Percentiles rank a stretch among this genome's conserved stretches.
Conservation (phyloP, 768 basidiomycete genomes). For the Terana coerulea region DNA sequence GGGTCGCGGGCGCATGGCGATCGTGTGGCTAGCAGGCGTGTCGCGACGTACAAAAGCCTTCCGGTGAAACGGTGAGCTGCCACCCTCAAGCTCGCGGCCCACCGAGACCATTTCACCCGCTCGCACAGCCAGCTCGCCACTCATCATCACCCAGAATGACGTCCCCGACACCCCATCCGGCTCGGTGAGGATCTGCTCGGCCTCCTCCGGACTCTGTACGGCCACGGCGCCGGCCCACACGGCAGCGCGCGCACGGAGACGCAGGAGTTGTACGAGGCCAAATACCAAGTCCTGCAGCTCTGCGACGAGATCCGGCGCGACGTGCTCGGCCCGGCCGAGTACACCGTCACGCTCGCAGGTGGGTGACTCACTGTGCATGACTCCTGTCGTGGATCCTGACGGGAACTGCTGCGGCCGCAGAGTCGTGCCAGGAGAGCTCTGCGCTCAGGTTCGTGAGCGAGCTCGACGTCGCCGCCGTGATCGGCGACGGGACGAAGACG, state of each 20-base stretch:
- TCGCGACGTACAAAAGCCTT: too few relatives aligned
- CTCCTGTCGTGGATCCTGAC: not conserved
- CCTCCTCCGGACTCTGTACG: not conserved
- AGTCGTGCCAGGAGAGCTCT: conserved; percentile 13
- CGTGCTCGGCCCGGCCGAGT: conserved; percentile 10
- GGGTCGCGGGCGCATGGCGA: too few relatives aligned
- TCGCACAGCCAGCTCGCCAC: too few relatives aligned
- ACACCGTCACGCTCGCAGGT: conserved; percentile 13
- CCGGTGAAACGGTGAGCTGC: too few relatives aligned
- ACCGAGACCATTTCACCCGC: too few relatives aligned
- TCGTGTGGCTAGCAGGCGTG: too few relatives aligned
- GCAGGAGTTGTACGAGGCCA: conserved; percentile 2
- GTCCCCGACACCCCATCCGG: too few relatives aligned
- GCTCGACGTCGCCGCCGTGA: conserved; percentile 6
- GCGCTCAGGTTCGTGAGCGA: conserved; percentile 8
- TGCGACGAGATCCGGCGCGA: not conserved
- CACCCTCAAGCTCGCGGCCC: too few relatives aligned
- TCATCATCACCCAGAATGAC: too few relatives aligned
- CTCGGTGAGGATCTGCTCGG: not conserved
- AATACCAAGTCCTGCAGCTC: conserved; percentile 1
- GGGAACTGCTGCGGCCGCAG: not conserved
- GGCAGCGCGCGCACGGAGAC: not conserved
- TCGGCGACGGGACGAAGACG: conserved; percentile 4
- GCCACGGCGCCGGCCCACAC: not conserved
- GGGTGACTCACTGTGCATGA: not conserved